phyloP scores from a whole-genome alignment of 2,329 filamentous ascomycete species.

The Trichoderma endophyticum region DNA sequence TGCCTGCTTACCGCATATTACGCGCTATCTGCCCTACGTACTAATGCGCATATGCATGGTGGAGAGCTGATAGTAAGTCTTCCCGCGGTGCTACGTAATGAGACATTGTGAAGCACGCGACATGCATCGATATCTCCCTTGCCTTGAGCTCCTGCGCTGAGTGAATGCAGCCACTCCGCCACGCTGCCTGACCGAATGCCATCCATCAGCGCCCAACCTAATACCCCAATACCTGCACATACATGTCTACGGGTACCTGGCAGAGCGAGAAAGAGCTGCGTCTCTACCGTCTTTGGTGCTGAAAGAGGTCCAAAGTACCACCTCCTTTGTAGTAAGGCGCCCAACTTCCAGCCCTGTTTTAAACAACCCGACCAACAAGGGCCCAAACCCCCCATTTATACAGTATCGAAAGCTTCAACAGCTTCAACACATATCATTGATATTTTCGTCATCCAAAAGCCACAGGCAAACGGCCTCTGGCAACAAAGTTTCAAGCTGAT shows the following conservation, averaged over 20 bases:
- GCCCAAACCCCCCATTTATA: neutral
- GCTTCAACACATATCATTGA: neutral
- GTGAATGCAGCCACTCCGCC: neutral
- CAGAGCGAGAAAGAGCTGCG: neutral
- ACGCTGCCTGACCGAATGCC: neutral
- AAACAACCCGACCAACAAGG: neutral
- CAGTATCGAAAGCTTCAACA: neutral
- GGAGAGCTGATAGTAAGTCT: neutral
- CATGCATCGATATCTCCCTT: neutral
- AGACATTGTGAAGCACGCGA: neutral
- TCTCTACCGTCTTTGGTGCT: neutral
- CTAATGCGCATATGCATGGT: neutral
- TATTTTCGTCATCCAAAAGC: slow-evolving; percentile 7
- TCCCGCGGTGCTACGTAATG: neutral
- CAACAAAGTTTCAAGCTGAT: neutral
- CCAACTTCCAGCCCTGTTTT: neutral
- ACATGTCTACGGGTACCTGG: neutral
- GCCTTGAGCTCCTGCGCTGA: neutral
- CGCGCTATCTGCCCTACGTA: neutral
- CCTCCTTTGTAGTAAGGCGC: neutral
- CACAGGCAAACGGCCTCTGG: neutral
- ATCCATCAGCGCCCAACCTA: neutral
- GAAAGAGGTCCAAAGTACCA: neutral
- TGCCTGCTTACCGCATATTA: neutral
- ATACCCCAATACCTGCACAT: neutral